These are phyloP conservation scores for Ligustrum vulgare DNA, from an alignment of 257 asterid species.

Conservation along the genomic window DNA sequence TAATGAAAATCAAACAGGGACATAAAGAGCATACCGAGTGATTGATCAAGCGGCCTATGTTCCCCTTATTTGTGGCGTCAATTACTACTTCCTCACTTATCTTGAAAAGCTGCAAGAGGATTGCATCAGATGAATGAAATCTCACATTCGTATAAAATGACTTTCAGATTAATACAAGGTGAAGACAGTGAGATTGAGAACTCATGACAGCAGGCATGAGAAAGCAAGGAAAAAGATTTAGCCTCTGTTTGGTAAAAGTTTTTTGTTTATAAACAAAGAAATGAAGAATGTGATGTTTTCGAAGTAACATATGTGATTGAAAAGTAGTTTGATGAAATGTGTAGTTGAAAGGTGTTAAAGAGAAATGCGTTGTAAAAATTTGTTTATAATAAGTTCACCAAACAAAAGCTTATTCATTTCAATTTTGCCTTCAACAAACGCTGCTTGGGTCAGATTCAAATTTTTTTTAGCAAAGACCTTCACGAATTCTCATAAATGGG, in stretches of 20 bases:
- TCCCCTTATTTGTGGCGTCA: conserved; percentile 90
- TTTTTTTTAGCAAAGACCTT: not conserved
- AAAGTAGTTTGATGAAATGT: too few species aligned
- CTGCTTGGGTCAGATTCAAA: not conserved
- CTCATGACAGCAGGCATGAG: not conserved
- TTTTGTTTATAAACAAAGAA: too few species aligned
- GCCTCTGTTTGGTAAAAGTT: too few species aligned
- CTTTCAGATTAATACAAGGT: not conserved
- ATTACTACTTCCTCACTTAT: conserved; percentile 89
- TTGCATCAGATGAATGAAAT: conserved; percentile 20
- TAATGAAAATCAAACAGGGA: too few species aligned
- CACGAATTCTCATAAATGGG: not conserved
- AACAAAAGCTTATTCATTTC: not conserved
- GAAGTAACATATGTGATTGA: too few species aligned
- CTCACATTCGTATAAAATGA: not conserved
- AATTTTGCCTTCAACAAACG: not conserved
- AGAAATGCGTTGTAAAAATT: too few species aligned
- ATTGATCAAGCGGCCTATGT: conserved; percentile 94
- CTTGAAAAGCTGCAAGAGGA: conserved; percentile 77
- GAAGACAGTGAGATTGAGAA: conserved; percentile 2
- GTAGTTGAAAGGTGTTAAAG: too few species aligned
- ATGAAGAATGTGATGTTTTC: too few species aligned
- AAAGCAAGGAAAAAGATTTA: not conserved
- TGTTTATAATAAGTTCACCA: too few species aligned
- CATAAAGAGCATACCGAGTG: conserved; percentile 70